These are phyloP conservation scores for Lentinula sp. DNA, from an alignment of 768 basidiomycete genomes.

Conservation along the genomic window DNA sequence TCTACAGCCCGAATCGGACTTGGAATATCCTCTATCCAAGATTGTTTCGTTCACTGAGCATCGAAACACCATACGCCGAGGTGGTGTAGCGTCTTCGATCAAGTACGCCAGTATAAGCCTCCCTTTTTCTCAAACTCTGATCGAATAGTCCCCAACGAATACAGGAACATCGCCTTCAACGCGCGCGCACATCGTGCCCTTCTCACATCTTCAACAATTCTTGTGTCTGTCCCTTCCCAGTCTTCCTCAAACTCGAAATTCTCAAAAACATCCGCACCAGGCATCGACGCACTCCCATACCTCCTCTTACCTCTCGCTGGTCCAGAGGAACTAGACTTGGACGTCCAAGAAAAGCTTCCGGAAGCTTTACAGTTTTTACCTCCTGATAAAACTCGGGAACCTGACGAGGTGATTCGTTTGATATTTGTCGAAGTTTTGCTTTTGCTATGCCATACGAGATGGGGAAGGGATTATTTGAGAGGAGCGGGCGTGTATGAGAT, in stretches of 20 bases:
- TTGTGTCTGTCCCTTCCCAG: constrained; percentile 41
- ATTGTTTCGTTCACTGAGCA: constrained; percentile 89
- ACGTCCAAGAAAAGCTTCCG: constrained; percentile 87
- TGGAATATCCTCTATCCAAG: constrained; percentile 81
- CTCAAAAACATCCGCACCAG: constrained; percentile 53
- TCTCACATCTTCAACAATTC: constrained; percentile 56
- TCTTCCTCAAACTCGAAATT: constrained; percentile 14
- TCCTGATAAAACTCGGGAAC: constrained; percentile 76
- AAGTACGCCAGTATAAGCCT: constrained; percentile 46
- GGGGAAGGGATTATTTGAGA: constrained; percentile 80
- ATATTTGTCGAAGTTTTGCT: constrained; percentile 88
- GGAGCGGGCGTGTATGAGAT: constrained; percentile 84
- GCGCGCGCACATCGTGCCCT: constrained; percentile 63
- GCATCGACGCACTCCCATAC: constrained; percentile 80
- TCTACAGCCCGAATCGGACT: constrained; percentile 31
- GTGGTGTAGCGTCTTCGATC: constrained; percentile 81
- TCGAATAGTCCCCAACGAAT: background rate
- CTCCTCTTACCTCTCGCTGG: constrained; percentile 89
- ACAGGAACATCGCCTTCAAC: constrained; percentile 77
- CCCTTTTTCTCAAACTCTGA: background rate
- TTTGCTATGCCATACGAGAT: constrained; percentile 81
- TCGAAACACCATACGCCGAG: constrained; percentile 75
- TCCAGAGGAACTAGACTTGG: constrained; percentile 91
- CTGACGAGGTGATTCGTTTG: constrained; percentile 67
- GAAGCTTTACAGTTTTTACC: constrained; percentile 84